Evolutionary conservation across 768 basidiomycete genomes (phyloP), one percentile per base, ranked within the genome.

Genomic region (Psilocybe tampanensis): DNA sequence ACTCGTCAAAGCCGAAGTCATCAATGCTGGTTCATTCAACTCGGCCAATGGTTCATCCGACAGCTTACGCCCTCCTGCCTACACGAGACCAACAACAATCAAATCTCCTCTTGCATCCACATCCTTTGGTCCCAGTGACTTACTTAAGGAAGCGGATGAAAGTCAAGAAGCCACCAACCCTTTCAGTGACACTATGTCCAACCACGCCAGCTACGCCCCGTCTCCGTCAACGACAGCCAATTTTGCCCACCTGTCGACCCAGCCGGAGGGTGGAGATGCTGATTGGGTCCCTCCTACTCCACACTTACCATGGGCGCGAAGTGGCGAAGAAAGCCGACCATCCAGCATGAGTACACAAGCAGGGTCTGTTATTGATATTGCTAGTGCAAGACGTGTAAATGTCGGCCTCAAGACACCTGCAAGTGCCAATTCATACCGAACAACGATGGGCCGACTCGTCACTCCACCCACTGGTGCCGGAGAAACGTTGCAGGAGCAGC

Each of bases 1-100:
- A 47, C 87, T 90, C 34, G 86, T 86, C 47, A 90, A 87, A 71
- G 89, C 92, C 26, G 89, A 90, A 67, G 86, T 93, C 32, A 85
- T 94, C 59, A 86, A 80, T 58, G 79, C 89, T 2, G 81, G 80
- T 17, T 68, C 76, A 23, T 66, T 72, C 13, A 69, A 74, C 5
- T 66, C 79, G 18, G 66, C 74, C 2, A 63, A 70, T 47, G 64
- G 54, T 29, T 55, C 74, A 11, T 56, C 67, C 22, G 79, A 83
- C 47, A 66, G 74, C 45, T 66, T 81, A 56, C 78, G 81, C 57
- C 68, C 68, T 1, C 65, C 80, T 21, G 63, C 70, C 17, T 66
- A 74, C 32, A 70, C 74, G 15, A 80, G 80, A 44, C 82, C 83
- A 1, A 62, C 80, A 1, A 67, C 78, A 18, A 29, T 29, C 9